Percentiles rank a stretch among this genome's conserved stretches.
Conservation (phyloP, 306 rosid genomes). For the Rubus idaeus region DNA sequence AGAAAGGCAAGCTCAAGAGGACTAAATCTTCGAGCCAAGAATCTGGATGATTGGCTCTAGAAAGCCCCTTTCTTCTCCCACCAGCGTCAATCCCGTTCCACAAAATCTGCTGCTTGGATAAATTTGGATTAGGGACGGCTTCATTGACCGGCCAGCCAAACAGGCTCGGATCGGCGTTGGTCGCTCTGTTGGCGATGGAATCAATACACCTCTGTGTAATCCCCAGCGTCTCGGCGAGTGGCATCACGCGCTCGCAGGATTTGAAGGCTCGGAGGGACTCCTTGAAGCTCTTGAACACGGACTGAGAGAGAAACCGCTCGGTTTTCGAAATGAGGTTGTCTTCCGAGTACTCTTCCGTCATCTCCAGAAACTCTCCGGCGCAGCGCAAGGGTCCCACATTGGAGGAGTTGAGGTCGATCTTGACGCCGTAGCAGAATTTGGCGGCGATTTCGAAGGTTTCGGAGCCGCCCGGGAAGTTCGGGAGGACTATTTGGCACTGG, state of each 20-base stretch:
- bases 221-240: constrained; percentile 58
- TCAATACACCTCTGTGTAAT: constrained; percentile 70
- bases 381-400: constrained; percentile 90
- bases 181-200: constrained; percentile 58
- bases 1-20: constrained; percentile 58
- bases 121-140: constrained; percentile 21
- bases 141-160: constrained; percentile 78
- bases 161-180: constrained; percentile 66
- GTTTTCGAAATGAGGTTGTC: constrained; percentile 88
- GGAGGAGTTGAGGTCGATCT: constrained; percentile 65
- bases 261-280: constrained; percentile 74
- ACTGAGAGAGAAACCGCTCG: constrained; percentile 64
- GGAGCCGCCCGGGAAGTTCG: constrained; percentile 80
- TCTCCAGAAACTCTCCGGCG: constrained; percentile 89
- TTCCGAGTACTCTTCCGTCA: constrained; percentile 86
- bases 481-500: constrained; percentile 60
- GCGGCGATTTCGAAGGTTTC: constrained; percentile 89
- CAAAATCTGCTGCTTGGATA: constrained; percentile 54
- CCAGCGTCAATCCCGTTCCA: constrained; percentile 70
- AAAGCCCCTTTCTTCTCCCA: constrained; percentile 44
- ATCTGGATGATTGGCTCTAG: constrained; percentile 38
- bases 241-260: constrained; percentile 68
- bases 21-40: constrained; percentile 85
- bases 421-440: constrained; percentile 92
- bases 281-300: constrained; percentile 64